Base-by-base conservation (phyloP, 192 early-diverging fungal genomes). In the Tieghemiomyces parasiticus region DNA sequence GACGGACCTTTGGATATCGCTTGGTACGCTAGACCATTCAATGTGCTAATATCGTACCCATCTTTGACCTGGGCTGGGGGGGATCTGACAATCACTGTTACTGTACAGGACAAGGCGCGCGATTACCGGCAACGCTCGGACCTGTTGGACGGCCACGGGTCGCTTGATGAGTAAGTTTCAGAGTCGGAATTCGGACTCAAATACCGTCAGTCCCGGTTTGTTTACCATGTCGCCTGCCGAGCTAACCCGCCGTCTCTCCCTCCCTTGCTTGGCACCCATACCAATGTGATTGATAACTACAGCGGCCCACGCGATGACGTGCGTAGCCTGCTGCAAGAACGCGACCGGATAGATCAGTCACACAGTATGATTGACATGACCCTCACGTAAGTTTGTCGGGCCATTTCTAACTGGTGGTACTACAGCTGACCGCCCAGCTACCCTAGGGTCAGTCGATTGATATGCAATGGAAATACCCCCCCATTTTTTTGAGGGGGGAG, bases 341-440 rank as follows among this genome's bases (percentile, higher is more conserved):
- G 72, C 0, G 56, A 35, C 35, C 50, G 66, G 14, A 74, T 74
- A n/a, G 72, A 74, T 28, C 72, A 74, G 54, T 63, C 72, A 20
- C 72, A 74, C 35, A 62, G 63, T 3, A 68, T 69, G 20, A 74
- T 74, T 38, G 72, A 74, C 32, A 70, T 70, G 66, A 68, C 69
- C 19, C 49, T 74, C 38, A 16, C 8, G 38, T 42, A 42, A 42
- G 38, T 42, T n/a, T n/a, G n/a, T n/a, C n/a, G n/a, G n/a, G n/a
- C n/a, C n/a, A n/a, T n/a, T n/a, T n/a, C n/a, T n/a, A n/a, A n/a
- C n/a, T n/a, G n/a, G n/a, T n/a, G n/a, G n/a, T n/a, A n/a, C n/a
- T n/a, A n/a, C n/a, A n/a, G n/a, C n/a, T n/a, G n/a, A n/a, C n/a
- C n/a, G n/a, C n/a, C n/a, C n/a, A n/a, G n/a, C n/a, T n/a, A n/a